Percentiles rank a stretch among this genome's conserved stretches.
Conservation (phyloP, 257 asterid species). For the Hygrophila difformis region DNA sequence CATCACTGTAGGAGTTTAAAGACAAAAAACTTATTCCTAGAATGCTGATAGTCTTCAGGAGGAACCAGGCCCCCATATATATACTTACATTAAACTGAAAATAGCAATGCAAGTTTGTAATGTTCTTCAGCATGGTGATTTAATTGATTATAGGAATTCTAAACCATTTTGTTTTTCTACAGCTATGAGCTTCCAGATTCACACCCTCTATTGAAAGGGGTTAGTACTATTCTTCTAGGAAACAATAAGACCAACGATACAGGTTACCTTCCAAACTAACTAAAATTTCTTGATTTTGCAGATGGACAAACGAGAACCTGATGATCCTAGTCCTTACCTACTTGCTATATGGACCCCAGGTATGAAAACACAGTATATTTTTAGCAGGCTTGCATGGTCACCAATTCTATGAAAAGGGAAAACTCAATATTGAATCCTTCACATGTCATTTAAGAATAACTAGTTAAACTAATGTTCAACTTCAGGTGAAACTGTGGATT, state of each 20-base stretch:
- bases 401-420: too few relatives aligned
- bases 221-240: conserved; percentile 28
- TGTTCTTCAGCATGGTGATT: conserved; percentile 3
- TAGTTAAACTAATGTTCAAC: conserved; percentile 15
- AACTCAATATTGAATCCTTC: background rate
- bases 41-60: conserved; percentile 3
- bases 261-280: conserved; percentile 15
- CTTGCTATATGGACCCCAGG: conserved; percentile 99
- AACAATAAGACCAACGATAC: conserved; percentile 5
- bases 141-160: conserved; percentile 10
- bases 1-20: background rate
- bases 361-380: conserved; percentile 20
- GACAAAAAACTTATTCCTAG: too few relatives aligned
- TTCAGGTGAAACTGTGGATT: conserved; percentile 82
- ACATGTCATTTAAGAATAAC: conserved; percentile 9
- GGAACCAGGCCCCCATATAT: conserved; percentile 2
- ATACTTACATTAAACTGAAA: conserved; percentile 3
- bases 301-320: conserved; percentile 85
- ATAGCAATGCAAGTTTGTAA: background rate
- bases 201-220: conserved; percentile 83
- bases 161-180: conserved; percentile 29
- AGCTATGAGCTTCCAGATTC: conserved; percentile 95
- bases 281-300: conserved; percentile 29
- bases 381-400: background rate
- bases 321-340: conserved; percentile 88